Evolutionary conservation across 176 grass and related monocot species (phyloP).

Genomic region (Lolium rigidum): DNA sequence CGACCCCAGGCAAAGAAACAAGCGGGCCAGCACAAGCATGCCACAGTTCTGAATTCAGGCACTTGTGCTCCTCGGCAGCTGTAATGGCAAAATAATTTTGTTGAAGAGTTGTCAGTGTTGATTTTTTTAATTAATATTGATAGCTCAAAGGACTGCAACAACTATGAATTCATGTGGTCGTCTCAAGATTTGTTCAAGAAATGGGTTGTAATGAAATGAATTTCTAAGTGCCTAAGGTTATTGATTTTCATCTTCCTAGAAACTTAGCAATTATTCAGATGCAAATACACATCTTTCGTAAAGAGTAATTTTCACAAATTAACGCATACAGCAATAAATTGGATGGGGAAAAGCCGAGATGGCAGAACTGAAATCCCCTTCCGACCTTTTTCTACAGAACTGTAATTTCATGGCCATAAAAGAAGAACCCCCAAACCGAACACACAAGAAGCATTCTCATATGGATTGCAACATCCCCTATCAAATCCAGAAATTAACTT

Average conservation of each 20-base stretch:
- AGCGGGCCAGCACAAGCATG: conserved; percentile 99
- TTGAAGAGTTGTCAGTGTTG: conserved; percentile 3
- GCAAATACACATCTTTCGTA: background rate
- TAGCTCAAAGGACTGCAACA: background rate
- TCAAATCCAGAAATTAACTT: no score
- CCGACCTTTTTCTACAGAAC: background rate
- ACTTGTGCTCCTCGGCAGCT: conserved; percentile 82
- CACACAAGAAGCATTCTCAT: background rate
- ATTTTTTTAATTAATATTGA: background rate
- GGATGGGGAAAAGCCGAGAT: conserved; percentile 4
- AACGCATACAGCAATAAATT: conserved; percentile 7
- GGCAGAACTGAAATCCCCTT: background rate
- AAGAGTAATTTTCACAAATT: background rate
- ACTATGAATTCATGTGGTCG: conserved; percentile 9
- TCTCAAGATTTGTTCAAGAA: conserved; percentile 25
- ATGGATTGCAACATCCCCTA: background rate
- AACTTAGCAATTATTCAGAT: conserved; percentile 2
- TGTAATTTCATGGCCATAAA: background rate
- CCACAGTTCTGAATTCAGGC: conserved; percentile 95
- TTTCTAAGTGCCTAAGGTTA: background rate
- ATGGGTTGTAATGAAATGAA: conserved; percentile 17
- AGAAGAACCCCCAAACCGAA: background rate
- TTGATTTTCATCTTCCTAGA: background rate
- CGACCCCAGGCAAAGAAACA: conserved; percentile 83
- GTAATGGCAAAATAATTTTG: conserved; percentile 39